Conservation (phyloP, 257 asterid genomes). For the Solanum virginianum region DNA sequence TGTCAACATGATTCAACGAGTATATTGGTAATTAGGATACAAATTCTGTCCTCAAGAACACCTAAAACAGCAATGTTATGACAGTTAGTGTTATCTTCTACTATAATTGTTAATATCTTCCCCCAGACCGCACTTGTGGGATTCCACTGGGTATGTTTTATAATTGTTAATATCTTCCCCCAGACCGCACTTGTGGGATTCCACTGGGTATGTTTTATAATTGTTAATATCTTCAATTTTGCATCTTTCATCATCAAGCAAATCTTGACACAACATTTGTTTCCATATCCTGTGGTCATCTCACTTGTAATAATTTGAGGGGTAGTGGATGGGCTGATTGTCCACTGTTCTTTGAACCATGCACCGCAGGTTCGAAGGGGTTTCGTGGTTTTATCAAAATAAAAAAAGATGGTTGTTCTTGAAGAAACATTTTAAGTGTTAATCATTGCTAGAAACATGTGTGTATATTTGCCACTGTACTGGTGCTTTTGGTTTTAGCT, state of each 20-base stretch:
- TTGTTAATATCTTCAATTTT: not conserved
- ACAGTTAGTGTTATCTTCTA: not conserved
- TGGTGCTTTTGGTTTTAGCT: not conserved
- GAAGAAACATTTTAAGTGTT: not conserved
- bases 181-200: too few relatives aligned
- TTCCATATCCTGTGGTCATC: not conserved
- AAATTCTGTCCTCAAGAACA: not conserved
- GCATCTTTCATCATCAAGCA: not conserved
- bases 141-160: too few relatives aligned
- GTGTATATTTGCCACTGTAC: not conserved
- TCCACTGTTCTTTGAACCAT: not conserved
- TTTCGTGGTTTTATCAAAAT: not conserved
- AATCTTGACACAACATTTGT: not conserved
- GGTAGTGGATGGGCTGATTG: not conserved
- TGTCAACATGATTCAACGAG: not conserved
- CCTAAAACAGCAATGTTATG: not conserved
- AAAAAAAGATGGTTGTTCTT: not conserved
- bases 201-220: too few relatives aligned
- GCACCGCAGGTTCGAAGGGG: not conserved
- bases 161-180: not conserved
- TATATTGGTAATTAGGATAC: not conserved
- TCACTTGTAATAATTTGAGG: not conserved
- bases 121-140: too few relatives aligned
- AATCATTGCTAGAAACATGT: not conserved
- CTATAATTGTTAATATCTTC: not conserved